Percentiles rank a stretch among this genome's conserved stretches.
phyloP scores from a whole-genome alignment of 2,329 filamentous ascomycete species.

The Cordyceps tenuipes region DNA sequence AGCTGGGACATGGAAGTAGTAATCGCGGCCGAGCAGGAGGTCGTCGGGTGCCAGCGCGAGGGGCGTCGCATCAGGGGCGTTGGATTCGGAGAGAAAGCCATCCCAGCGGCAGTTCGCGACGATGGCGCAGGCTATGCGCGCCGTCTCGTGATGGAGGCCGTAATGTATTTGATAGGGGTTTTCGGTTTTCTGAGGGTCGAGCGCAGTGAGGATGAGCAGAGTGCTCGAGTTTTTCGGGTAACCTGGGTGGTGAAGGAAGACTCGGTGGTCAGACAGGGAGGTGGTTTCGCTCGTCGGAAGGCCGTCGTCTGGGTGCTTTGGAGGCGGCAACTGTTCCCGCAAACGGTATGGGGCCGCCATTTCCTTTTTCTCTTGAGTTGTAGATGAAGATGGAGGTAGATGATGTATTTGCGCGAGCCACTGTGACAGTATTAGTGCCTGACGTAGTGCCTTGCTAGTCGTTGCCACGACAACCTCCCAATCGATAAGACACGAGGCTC shows the following conservation, averaged over 20 bases:
- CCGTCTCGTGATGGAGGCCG: not conserved
- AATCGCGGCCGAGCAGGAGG: not conserved
- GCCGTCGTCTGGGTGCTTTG: not conserved
- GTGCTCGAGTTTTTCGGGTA: not conserved
- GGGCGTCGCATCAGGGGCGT: not conserved
- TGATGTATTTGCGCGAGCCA: not conserved
- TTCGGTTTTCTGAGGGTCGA: not conserved
- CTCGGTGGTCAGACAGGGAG: not conserved
- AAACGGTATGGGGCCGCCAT: not conserved
- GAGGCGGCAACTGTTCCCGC: not conserved
- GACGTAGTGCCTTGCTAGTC: not conserved
- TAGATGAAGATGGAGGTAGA: not conserved
- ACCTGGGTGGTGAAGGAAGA: not conserved
- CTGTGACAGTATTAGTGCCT: not conserved
- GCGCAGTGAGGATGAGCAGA: not conserved
- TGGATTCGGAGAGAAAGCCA: not conserved
- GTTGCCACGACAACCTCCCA: not conserved
- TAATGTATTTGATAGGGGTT: not conserved
- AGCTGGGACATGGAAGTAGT: not conserved
- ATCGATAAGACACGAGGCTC: not conserved
- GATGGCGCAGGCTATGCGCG: not conserved
- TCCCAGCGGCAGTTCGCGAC: not conserved
- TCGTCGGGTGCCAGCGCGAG: not conserved
- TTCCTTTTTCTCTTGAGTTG: not conserved
- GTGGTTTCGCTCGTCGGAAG: not conserved